Percentiles rank a stretch among this genome's conserved stretches.
Evolutionary conservation across 306 rosid genomes (phyloP).

Genomic region (Corylus americana): DNA sequence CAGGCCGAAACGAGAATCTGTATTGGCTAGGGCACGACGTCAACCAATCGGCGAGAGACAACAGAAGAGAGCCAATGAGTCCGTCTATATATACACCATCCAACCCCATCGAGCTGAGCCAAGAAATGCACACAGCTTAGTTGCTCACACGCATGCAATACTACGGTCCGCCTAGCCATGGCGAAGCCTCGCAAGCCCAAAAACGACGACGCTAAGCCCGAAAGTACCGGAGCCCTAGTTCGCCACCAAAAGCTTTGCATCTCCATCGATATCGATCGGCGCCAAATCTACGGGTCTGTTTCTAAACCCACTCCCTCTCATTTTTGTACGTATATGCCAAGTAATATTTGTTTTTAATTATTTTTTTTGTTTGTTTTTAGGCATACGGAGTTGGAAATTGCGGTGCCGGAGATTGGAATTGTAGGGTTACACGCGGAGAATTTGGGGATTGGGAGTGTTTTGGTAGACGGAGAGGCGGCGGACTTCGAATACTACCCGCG

Average conservation of each 20-base stretch:
- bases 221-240: constrained; percentile 71
- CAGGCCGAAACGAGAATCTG: neutral
- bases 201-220: constrained; percentile 80
- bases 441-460: constrained; percentile 74
- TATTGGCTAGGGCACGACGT: neutral
- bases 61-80: neutral
- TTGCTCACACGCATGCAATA: neutral
- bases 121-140: neutral
- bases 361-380: constrained; percentile 30
- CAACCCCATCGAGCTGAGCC: neutral
- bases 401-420: constrained; percentile 90
- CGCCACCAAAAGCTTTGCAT: constrained; percentile 95
- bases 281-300: constrained; percentile 75
- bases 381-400: constrained; percentile 83
- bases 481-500: constrained; percentile 85
- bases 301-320: neutral
- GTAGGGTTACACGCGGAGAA: constrained; percentile 94
- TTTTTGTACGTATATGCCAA: neutral
- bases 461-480: constrained; percentile 86
- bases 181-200: constrained; percentile 96
- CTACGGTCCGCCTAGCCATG: constrained; percentile 33
- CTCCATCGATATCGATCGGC: constrained; percentile 71
- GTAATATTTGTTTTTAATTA: neutral
- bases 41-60: neutral
- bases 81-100: neutral